phyloP scores from a whole-genome alignment of 768 basidiomycete species.

The Steccherinum ochraceum region DNA sequence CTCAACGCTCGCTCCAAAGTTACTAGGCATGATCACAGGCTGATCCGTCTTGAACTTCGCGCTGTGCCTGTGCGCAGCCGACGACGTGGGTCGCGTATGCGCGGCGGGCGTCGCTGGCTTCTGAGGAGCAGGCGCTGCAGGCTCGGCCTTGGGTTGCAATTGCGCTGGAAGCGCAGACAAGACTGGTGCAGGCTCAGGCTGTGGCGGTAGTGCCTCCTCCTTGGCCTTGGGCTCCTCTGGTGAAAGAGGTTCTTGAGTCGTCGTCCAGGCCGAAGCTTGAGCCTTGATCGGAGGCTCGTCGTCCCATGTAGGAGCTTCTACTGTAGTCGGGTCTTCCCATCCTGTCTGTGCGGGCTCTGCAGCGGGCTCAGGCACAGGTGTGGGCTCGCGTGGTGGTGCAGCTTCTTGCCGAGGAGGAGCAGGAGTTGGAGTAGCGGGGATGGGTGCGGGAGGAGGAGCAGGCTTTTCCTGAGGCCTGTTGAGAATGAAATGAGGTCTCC shows the following conservation, averaged over 20 bases:
- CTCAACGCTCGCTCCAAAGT: conserved; percentile 57
- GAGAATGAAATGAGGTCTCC: neutral
- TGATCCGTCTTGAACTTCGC: conserved; percentile 73
- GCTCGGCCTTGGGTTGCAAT: conserved; percentile 10
- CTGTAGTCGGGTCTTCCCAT: conserved; percentile 33
- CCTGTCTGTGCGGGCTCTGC: conserved; percentile 14
- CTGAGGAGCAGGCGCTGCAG: conserved; percentile 23
- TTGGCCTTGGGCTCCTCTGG: conserved; percentile 7
- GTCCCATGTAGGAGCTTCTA: conserved; percentile 29
- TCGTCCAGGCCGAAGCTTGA: conserved; percentile 1
- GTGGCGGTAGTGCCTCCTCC: conserved; percentile 9
- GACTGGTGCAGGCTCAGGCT: conserved; percentile 16
- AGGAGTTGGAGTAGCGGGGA: conserved; percentile 7
- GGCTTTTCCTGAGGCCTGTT: conserved; percentile 63
- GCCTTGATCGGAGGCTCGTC: conserved; percentile 25
- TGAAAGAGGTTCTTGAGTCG: neutral
- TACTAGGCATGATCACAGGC: conserved; percentile 75
- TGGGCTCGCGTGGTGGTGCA: neutral
- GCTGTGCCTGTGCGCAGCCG: conserved; percentile 46
- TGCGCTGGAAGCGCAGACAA: conserved; percentile 12
- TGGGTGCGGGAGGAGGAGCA: conserved; percentile 28
- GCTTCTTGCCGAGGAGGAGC: conserved; percentile 13
- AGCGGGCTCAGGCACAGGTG: conserved; percentile 10
- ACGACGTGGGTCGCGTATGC: conserved; percentile 41
- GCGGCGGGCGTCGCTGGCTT: conserved; percentile 38